Percentiles rank a stretch among this genome's conserved stretches.
These are phyloP conservation scores for Axilococcus clingmanii DNA, from an alignment of 139 green algal species.

Conservation along the genomic window DNA sequence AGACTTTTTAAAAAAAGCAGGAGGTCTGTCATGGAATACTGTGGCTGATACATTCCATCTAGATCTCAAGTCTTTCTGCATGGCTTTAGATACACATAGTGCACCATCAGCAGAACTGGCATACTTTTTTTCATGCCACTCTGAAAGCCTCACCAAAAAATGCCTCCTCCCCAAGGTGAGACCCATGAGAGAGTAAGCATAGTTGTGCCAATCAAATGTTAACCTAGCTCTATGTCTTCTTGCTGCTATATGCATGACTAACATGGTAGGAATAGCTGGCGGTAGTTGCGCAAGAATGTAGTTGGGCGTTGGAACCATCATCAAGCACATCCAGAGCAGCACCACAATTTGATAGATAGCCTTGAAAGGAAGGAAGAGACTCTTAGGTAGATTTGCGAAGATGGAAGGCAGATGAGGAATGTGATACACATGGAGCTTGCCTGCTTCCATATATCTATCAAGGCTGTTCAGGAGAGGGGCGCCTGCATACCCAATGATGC, in stretches of 20 bases:
- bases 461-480: slow-evolving; percentile 38
- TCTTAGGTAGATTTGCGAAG: slow-evolving; percentile 28
- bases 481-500: slow-evolving; percentile 52
- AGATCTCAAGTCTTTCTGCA: slow-evolving; percentile 59
- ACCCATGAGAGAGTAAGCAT: slow-evolving; percentile 80
- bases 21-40: slow-evolving; percentile 86
- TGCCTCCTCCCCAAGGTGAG: slow-evolving; percentile 45
- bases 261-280: slow-evolving; percentile 79
- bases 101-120: slow-evolving; percentile 30
- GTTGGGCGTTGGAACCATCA: slow-evolving; percentile 32
- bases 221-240: slow-evolving; percentile 45
- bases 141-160: slow-evolving; percentile 41
- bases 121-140: slow-evolving; percentile 50
- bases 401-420: slow-evolving; percentile 7
- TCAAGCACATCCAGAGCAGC: slow-evolving; percentile 54
- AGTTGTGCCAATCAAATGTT: slow-evolving; percentile 97
- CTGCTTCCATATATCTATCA: background rate
- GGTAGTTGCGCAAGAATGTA: slow-evolving; percentile 77
- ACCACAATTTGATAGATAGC: slow-evolving; percentile 41
- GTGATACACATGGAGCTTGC: slow-evolving; percentile 19
- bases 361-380: slow-evolving; percentile 56
- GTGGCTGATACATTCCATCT: slow-evolving; percentile 57
- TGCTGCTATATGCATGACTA: slow-evolving; percentile 55
- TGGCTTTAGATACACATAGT: slow-evolving; percentile 83
- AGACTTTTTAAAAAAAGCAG: slow-evolving; percentile 55